phyloP scores from a whole-genome alignment of 2,329 filamentous ascomycete genomes.

The Stagonosporopsis chrysanthemi region DNA sequence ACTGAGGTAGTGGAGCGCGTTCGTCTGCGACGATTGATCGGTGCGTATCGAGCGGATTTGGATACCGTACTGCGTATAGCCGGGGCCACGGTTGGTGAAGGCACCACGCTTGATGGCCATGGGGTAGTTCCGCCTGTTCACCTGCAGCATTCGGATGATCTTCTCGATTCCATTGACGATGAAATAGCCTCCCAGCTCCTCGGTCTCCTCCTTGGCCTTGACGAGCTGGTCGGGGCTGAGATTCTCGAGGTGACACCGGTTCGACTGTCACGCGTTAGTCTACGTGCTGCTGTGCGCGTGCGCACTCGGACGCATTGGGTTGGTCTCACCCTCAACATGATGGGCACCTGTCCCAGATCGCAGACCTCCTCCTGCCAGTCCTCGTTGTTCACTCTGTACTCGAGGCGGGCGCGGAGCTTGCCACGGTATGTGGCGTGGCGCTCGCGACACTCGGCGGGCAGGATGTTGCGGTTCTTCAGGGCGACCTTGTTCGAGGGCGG shows the following conservation, averaged over 20 bases:
- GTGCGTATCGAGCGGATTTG: slow-evolving; percentile 90
- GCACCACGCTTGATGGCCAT: slow-evolving; percentile 92
- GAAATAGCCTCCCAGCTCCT: slow-evolving; percentile 96
- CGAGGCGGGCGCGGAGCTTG: slow-evolving; percentile 80
- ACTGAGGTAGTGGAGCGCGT: slow-evolving; percentile 92
- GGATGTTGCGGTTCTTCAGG: slow-evolving; percentile 79
- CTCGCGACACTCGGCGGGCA: slow-evolving; percentile 93
- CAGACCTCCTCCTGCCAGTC: slow-evolving; percentile 82
- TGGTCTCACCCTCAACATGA: slow-evolving; percentile 83
- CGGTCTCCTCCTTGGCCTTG: slow-evolving; percentile 88
- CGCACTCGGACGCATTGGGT: slow-evolving; percentile 13
- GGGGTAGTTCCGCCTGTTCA: slow-evolving; percentile 91
- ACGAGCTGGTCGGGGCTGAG: slow-evolving; percentile 85
- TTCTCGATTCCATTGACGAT: slow-evolving; percentile 98
- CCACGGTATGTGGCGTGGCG: slow-evolving; percentile 91
- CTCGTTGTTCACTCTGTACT: slow-evolving; percentile 86
- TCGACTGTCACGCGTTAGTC: slow-evolving; percentile 67
- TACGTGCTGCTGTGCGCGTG: slow-evolving; percentile 23
- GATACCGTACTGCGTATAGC: slow-evolving; percentile 90
- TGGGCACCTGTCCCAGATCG: slow-evolving; percentile 86
- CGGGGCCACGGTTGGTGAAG: slow-evolving; percentile 83
- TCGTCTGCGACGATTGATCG: slow-evolving; percentile 98
- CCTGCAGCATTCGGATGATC: slow-evolving; percentile 88
- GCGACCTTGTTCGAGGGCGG: slow-evolving; percentile 85
- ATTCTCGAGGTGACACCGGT: slow-evolving; percentile 87